Evolutionary conservation across 2,329 filamentous ascomycete genomes (phyloP), one percentile per base, ranked within the genome.

Genomic region (Arachnomyces sp.): DNA sequence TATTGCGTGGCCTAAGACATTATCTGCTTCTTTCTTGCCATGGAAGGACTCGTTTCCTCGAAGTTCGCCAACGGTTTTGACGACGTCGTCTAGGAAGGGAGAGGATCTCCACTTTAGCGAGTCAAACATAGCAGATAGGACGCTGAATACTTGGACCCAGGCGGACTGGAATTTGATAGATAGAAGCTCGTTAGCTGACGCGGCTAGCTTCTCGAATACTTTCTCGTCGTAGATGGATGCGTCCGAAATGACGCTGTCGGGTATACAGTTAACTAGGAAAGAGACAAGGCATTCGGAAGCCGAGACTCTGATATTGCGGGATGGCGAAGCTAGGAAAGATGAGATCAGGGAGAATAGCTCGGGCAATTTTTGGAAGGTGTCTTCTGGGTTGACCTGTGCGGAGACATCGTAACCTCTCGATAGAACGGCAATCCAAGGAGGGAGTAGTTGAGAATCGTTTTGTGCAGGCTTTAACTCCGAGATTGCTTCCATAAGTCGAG

Each of bases 231-330:
- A 94, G 34, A 94, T 76, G 2, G 89, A 94, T 16, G 89, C 88
- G 49, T 95, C 86, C 5, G 94, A 65, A 28, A 98, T 79, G 34
- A 89, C 84, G 50, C 77, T 80, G 37, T 82, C 74, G 1, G 92
- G 92, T 20, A 98, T 74, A 55, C 92, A 93, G 59, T 92, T 95
- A 49, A 80, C 84, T 56, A 94, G 74, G 59, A 98, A 92, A 1
- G 90, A 95, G 41, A 95, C 84, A 44, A 98, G 67, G 59, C 92
- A 95, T 61, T 98, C 90, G 0, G 92, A 93, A 3, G 92, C 87
- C 2, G 92, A 96, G 25, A 94, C 78, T 44, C 92, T 80, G 53
- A 98, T 94, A 60, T 95, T 95, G 63, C 90, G 82, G 1, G 89
- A 90, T 0, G 85, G 77, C 1, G 89, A 94, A 34, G 85, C 77